Evolutionary conservation across 1,284 basidiomycete genomes (phyloP).

Genomic region (Sporisorium reilianum): DNA sequence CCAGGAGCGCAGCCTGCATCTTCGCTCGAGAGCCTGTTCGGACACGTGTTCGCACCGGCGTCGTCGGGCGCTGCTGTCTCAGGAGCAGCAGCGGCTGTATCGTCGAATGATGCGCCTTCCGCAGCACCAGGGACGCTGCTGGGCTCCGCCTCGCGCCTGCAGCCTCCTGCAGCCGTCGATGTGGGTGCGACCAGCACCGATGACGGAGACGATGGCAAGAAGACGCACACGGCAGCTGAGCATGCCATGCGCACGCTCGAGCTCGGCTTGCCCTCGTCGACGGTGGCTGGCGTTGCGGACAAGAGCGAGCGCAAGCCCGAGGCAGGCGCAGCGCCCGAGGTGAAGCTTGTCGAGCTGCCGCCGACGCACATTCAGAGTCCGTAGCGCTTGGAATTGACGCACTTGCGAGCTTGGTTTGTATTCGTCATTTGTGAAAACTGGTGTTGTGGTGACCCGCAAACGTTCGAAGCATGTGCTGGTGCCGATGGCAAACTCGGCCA

Average conservation of each 20-base stretch:
- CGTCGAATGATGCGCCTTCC: conserved; percentile 4
- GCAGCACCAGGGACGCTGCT: not conserved
- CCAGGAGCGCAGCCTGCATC: conserved; percentile 4
- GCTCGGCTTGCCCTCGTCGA: conserved; percentile 16
- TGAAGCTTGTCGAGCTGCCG: conserved; percentile 31
- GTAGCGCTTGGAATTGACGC: conserved; percentile 1
- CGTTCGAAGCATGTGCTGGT: not conserved
- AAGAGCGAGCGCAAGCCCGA: conserved; percentile 8
- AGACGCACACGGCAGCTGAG: conserved; percentile 15
- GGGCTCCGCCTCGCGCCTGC: conserved; percentile 9
- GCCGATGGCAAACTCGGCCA: no score
- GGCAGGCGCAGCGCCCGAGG: conserved; percentile 2
- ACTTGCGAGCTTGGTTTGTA: conserved; percentile 9
- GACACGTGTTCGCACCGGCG: conserved; percentile 19
- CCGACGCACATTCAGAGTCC: conserved; percentile 33
- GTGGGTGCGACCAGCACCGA: conserved; percentile 1
- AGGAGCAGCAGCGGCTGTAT: not conserved
- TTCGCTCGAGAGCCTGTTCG: conserved; percentile 20
- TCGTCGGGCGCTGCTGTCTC: conserved; percentile 9
- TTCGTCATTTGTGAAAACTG: not conserved
- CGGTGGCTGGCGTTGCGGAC: conserved; percentile 3
- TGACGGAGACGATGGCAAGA: conserved; percentile 1
- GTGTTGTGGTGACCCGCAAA: not conserved
- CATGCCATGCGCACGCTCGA: conserved; percentile 30
- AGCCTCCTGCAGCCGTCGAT: conserved; percentile 5